Base-by-base conservation (phyloP, 345 rosid genomes). In the Lumnitzera racemosa region DNA sequence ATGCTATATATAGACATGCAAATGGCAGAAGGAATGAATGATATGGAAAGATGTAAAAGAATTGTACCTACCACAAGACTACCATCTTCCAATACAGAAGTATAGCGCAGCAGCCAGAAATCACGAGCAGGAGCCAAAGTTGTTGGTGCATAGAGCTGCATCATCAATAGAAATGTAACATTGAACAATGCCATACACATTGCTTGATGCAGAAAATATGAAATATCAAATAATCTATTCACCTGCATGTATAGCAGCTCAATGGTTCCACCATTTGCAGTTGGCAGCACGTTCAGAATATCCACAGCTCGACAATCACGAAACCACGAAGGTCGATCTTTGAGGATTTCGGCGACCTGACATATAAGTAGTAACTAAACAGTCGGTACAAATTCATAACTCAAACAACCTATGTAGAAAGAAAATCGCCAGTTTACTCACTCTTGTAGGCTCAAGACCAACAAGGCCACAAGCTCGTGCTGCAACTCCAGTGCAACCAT, bases 381-480 rank as follows among this genome's bases (percentile, higher is more conserved):
- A 36, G 43, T 36, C 0, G 4, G 20, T 12, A 41, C 2, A 20
- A n/a, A 12, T 15, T 46, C 15, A 47, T 51, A 58, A 10, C 11
- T 49, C 24, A 24, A 52, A 48, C 46, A 3, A 14, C 46, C 24
- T 23, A 43, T 36, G 14, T 16, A 12, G 56, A 57, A 17, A 50
- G 41, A 9, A 51, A 12, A 11, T 50, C 47, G 47, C 11, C 20
- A 29, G 24, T 24, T 49, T 2, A 72, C 91, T 58, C 80, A 95
- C 99, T 90, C 98, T 87, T 49, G 99, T 88, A 73, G 99, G 98
- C 67, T 95, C 99, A 23, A 95, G 89, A 80, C 99, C 96, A 72
- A 95, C 99, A 51, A 95, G 92, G 85, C 99, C 99, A 15, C 99
- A 95, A 72, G 99, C 99, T 65, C 99, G 96, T 79, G 99, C 99